Percentiles rank a stretch among this genome's conserved stretches.
Evolutionary conservation across 2,329 filamentous ascomycete species (phyloP).

Genomic region (Ophiocordyceps unilateralis): DNA sequence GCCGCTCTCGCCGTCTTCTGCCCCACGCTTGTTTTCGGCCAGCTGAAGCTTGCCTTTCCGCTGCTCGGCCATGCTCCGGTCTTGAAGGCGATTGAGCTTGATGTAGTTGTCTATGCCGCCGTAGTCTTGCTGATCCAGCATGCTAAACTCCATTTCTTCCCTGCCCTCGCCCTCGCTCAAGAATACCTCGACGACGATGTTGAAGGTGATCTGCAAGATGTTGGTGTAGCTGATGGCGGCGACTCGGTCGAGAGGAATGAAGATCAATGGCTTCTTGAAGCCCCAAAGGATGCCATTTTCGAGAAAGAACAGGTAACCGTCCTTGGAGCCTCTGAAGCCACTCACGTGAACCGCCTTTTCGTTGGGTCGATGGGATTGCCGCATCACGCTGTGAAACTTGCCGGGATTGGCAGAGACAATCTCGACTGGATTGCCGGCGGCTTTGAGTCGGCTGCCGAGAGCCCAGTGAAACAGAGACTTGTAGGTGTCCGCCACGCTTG

Average conservation of each 20-base stretch:
- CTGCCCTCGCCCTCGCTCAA: conserved; percentile 26
- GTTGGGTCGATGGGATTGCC: conserved; percentile 38
- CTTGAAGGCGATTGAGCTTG: conserved; percentile 41
- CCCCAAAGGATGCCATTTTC: conserved; percentile 51
- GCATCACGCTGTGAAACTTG: conserved; percentile 38
- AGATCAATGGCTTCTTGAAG: conserved; percentile 52
- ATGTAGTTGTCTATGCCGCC: conserved; percentile 47
- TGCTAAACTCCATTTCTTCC: conserved; percentile 49
- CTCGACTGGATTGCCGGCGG: conserved; percentile 26
- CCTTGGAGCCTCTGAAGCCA: conserved; percentile 50
- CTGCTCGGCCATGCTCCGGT: conserved; percentile 52
- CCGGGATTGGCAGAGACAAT: conserved; percentile 35
- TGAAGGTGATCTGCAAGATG: conserved; percentile 52
- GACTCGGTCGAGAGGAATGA: conserved; percentile 43
- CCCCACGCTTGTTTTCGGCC: conserved; percentile 37
- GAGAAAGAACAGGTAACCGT: conserved; percentile 51
- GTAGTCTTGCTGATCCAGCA: conserved; percentile 55
- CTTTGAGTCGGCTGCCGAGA: conserved; percentile 31
- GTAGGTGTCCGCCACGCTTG: conserved; percentile 40
- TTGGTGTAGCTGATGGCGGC: conserved; percentile 49
- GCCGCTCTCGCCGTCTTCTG: conserved; percentile 20
- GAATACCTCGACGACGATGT: conserved; percentile 46
- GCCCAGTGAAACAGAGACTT: conserved; percentile 44
- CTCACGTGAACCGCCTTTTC: conserved; percentile 50
- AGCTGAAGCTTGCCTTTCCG: conserved; percentile 46